Conservation (phyloP, 352 stramenopile species). For the Peronospora destructor region DNA sequence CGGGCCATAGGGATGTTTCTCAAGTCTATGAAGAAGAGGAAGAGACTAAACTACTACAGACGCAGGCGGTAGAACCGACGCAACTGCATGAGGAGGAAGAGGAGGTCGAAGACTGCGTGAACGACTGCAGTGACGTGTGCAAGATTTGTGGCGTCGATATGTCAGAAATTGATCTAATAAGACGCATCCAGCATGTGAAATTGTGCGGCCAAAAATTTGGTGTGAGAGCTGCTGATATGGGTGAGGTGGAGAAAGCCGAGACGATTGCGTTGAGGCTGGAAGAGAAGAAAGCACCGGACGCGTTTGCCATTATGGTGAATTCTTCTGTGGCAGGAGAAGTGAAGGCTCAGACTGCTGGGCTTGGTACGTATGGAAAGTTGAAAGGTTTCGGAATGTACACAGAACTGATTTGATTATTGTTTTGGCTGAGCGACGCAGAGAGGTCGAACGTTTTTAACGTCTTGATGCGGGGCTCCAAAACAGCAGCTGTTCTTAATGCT, state of each 20-base stretch:
- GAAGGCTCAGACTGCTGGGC: neutral
- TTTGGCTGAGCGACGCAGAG: conserved; percentile 11
- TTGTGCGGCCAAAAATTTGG: conserved; percentile 64
- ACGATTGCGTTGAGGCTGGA: conserved; percentile 16
- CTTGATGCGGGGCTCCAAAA: conserved; percentile 75
- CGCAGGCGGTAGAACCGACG: conserved; percentile 5
- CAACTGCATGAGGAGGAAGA: conserved; percentile 6
- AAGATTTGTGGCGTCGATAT: conserved; percentile 65
- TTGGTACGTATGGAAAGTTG: conserved; percentile 8
- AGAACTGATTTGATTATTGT: conserved; percentile 1
- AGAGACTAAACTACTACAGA: conserved; percentile 1
- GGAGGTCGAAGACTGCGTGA: conserved; percentile 5
- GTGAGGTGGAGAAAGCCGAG: conserved; percentile 24
- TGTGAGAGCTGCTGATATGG: conserved; percentile 45
- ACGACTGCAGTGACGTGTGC: conserved; percentile 38
- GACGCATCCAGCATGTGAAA: conserved; percentile 76
- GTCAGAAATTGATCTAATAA: conserved; percentile 27
- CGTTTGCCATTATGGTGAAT: conserved; percentile 55
- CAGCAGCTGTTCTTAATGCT: conserved; percentile 36
- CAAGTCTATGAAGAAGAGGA: neutral
- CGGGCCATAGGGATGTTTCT: neutral
- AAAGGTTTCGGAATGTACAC: neutral
- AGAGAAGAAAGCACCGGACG: conserved; percentile 23
- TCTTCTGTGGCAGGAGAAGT: conserved; percentile 20
- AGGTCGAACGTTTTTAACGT: conserved; percentile 73